Base-by-base conservation (phyloP, 2,329 filamentous ascomycete species). In the Macrophomina tecta region DNA sequence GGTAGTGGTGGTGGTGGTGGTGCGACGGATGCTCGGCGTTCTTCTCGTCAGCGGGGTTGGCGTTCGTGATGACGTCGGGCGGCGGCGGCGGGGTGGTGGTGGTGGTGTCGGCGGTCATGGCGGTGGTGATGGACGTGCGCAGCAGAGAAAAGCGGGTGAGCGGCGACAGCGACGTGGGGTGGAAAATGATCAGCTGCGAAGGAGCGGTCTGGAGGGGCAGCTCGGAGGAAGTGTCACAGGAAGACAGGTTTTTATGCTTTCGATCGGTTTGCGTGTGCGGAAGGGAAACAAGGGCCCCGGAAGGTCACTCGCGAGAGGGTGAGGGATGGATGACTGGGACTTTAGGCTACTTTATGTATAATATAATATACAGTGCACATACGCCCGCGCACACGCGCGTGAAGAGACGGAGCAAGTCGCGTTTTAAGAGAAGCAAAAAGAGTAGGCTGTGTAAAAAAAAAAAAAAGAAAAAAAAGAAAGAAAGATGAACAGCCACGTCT, bases 401-500 rank as follows among this genome's bases (percentile, higher is more conserved):
- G 38, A 9, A 14, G 38, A 40, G 38, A 14, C 38, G 14, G 38
- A 40, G 38, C 14, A 40, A 14, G 23, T 23, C 23, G 11, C 11
- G 11, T 45, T 45, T 16, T 45, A 9, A 14, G 16, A 45, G 40
- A 45, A 14, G 11, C 40, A 45, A 45, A n/a, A 61, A 23, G 23
- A 23, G 23, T 23, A 23, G 23, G 11, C 8, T 45, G 5, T 45
- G n/a, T n/a, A n/a, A n/a, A n/a, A n/a, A n/a, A n/a, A 11, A 14
- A 16, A 45, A 5, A 45, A 14, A 5, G 1, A 12, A 45, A n/a
- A 61, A 23, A 23, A 3, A 23, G 3, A 23, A 3, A 23, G 23
- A 42, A 46, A 45, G 45, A 40, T 30, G 56, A 61, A n/a, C 28
- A 61, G 56, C 48, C 42, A 42, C 40, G 42, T 60, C 34, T 34